phyloP scores from a whole-genome alignment of 495 filamentous ascomycete genomes.

The Aspergillus carlsbadensis region DNA sequence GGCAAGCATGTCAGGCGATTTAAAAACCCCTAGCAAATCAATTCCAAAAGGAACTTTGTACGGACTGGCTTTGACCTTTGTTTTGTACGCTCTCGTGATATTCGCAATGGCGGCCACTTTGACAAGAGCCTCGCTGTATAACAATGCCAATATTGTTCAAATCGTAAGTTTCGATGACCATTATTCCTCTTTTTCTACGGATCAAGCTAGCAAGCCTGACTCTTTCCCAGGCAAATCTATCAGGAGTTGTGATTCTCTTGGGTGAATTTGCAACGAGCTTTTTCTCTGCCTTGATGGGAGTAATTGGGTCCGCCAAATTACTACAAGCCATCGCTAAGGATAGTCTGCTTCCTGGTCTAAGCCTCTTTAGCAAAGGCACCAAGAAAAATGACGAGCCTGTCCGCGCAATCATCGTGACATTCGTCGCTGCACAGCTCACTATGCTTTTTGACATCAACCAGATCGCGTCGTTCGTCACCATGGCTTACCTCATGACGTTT shows the following conservation, averaged over 20 bases:
- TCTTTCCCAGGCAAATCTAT: slow-evolving; percentile 59
- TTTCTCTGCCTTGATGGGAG: slow-evolving; percentile 84
- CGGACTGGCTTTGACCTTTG: slow-evolving; percentile 72
- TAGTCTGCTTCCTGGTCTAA: slow-evolving; percentile 73
- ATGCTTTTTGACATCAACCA: slow-evolving; percentile 86
- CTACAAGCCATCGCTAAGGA: slow-evolving; percentile 83
- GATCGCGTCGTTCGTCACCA: slow-evolving; percentile 84
- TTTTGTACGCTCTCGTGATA: slow-evolving; percentile 74
- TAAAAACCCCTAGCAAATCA: slow-evolving; percentile 78
- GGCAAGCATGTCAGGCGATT: slow-evolving; percentile 88
- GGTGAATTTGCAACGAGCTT: slow-evolving; percentile 81
- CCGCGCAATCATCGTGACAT: slow-evolving; percentile 75
- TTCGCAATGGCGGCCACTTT: slow-evolving; percentile 78
- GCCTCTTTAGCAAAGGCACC: slow-evolving; percentile 73
- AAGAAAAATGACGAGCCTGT: slow-evolving; percentile 73
- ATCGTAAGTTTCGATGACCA: slow-evolving; percentile 43
- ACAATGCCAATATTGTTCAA: slow-evolving; percentile 76
- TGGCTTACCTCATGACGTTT: slow-evolving; percentile 76
- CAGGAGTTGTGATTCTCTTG: slow-evolving; percentile 68
- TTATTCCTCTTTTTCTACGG: no score
- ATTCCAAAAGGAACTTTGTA: slow-evolving; percentile 81
- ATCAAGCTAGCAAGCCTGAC: no score
- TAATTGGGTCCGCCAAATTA: slow-evolving; percentile 85
- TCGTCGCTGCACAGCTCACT: slow-evolving; percentile 71
- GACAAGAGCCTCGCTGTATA: slow-evolving; percentile 69